Evolutionary conservation across 2,329 filamentous ascomycete genomes (phyloP).

Genomic region (Scopulariopsis brevicaulis): DNA sequence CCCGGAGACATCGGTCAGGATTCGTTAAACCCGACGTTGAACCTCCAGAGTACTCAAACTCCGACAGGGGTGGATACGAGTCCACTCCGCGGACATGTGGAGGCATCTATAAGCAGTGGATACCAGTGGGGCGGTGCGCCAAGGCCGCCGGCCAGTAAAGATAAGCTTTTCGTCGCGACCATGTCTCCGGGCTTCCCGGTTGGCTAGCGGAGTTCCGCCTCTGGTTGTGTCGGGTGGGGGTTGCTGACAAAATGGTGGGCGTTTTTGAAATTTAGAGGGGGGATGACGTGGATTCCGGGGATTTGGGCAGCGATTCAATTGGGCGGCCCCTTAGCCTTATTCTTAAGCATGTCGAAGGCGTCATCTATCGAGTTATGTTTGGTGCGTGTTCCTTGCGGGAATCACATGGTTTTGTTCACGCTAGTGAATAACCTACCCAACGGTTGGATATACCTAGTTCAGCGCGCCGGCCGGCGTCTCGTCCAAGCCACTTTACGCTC

Average conservation of each 20-base stretch:
- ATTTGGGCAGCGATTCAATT: background rate
- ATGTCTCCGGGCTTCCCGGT: background rate
- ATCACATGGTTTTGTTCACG: background rate
- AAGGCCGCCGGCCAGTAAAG: too few relatives aligned
- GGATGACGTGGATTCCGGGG: background rate
- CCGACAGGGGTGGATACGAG: too few relatives aligned
- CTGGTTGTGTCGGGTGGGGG: too few relatives aligned
- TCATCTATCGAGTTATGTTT: background rate
- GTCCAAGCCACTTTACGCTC: too few relatives aligned
- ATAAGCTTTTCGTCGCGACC: background rate
- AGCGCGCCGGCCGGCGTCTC: too few relatives aligned
- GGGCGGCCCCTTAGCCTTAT: background rate
- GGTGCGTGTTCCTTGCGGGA: background rate
- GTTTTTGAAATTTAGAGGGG: background rate
- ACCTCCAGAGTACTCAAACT: too few relatives aligned
- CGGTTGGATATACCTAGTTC: background rate
- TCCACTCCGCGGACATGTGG: too few relatives aligned
- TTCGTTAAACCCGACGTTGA: too few relatives aligned
- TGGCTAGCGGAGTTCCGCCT: background rate
- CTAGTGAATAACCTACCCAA: background rate
- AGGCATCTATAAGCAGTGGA: too few relatives aligned
- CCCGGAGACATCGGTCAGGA: too few relatives aligned
- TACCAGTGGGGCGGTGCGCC: too few relatives aligned
- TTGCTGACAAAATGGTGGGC: background rate
- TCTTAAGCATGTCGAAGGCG: background rate